Percentiles rank a stretch among this genome's conserved stretches.
Evolutionary conservation across 306 rosid species (phyloP).

Genomic region (Lotus japonicus): DNA sequence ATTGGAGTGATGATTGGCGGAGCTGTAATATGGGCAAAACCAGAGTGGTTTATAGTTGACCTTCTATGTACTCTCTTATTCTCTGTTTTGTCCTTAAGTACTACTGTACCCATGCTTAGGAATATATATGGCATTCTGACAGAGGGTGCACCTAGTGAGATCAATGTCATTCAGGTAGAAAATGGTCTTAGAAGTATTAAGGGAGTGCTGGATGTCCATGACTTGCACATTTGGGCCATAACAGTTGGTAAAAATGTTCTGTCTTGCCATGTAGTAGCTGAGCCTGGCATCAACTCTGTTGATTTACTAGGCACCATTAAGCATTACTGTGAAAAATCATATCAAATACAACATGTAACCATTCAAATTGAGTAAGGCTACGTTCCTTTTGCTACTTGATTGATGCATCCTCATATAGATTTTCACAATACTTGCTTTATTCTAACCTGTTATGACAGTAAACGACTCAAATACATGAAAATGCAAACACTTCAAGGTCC

Average conservation of each 20-base stretch:
- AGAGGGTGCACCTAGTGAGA: constrained; percentile 63
- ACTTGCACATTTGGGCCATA: constrained; percentile 83
- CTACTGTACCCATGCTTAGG: constrained; percentile 65
- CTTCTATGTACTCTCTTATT: constrained; percentile 70
- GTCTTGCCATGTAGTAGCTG: constrained; percentile 68
- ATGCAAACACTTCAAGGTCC: too few species aligned
- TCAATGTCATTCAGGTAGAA: constrained; percentile 48
- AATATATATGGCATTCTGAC: constrained; percentile 58
- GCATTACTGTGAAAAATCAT: constrained; percentile 47
- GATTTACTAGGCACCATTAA: constrained; percentile 44
- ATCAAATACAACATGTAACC: constrained; percentile 67
- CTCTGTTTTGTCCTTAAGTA: constrained; percentile 58
- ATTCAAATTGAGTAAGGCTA: constrained; percentile 60
- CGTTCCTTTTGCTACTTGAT: not conserved
- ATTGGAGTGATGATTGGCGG: constrained; percentile 93
- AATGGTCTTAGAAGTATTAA: constrained; percentile 50
- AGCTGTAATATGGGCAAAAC: constrained; percentile 69
- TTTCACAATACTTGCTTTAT: not conserved
- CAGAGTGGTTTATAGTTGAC: constrained; percentile 68
- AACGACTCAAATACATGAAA: too few species aligned
- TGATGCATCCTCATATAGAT: not conserved
- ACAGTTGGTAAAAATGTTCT: constrained; percentile 69
- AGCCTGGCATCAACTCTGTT: constrained; percentile 40
- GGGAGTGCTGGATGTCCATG: constrained; percentile 69
- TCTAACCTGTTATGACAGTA: too few species aligned